Evolutionary conservation across 768 basidiomycete genomes (phyloP).

Genomic region (Plicaturopsis crispa): DNA sequence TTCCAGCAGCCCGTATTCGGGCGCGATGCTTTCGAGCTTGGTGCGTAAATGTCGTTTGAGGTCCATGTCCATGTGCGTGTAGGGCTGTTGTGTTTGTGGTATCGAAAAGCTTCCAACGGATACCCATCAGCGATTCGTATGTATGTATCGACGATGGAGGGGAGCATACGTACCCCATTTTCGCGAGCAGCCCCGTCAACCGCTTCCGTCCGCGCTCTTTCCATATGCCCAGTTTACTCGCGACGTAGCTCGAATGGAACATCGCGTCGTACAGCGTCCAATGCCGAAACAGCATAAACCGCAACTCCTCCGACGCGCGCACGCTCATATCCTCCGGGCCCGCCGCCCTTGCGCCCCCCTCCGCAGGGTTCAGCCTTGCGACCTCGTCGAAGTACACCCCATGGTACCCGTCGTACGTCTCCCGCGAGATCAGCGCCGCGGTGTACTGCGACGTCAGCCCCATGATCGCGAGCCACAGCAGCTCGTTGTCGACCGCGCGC

Average conservation of each 20-base stretch:
- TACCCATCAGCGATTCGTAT: not conserved
- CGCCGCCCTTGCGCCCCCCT: conserved; percentile 17
- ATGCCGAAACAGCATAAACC: conserved; percentile 93
- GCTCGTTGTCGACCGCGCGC: conserved; percentile 87
- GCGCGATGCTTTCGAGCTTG: conserved; percentile 84
- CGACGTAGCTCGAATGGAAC: conserved; percentile 96
- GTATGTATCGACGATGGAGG: not conserved
- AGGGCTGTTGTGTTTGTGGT: conserved; percentile 88
- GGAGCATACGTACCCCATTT: conserved; percentile 79
- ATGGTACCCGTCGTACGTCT: conserved; percentile 78
- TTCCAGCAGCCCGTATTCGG: conserved; percentile 92
- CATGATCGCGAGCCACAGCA: conserved; percentile 92
- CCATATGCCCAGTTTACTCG: conserved; percentile 93
- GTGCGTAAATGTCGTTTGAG: conserved; percentile 73
- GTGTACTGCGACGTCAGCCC: conserved; percentile 92
- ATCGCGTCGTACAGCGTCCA: conserved; percentile 99
- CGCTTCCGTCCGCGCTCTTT: conserved; percentile 87
- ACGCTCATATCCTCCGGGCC: conserved; percentile 83
- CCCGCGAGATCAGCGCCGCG: conserved; percentile 80
- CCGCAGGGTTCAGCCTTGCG: conserved; percentile 74
- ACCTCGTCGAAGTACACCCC: conserved; percentile 86
- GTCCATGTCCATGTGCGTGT: conserved; percentile 94
- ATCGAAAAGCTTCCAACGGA: conserved; percentile 72
- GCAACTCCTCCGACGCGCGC: conserved; percentile 78
- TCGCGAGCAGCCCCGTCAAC: conserved; percentile 86